A percentile compares a stretch with the other conserved stretches of the same genome.
These are phyloP conservation scores for Geranium incanum DNA, from an alignment of 441 rosid species.

Conservation along the genomic window DNA sequence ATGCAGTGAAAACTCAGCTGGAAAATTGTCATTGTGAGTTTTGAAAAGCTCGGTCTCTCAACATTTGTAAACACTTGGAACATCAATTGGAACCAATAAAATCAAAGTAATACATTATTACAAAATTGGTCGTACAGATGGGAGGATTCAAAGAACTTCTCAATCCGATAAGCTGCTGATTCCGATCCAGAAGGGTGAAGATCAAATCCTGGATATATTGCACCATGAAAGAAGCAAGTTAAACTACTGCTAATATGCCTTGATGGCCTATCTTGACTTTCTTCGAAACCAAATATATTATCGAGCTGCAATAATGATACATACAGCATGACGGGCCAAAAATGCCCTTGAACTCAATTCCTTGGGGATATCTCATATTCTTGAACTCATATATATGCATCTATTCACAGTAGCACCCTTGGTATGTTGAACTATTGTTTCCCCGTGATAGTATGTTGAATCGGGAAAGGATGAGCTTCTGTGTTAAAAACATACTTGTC, in stretches of 20 bases:
- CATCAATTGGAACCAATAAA: slow-evolving; percentile 24
- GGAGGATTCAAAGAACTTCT: slow-evolving; percentile 9
- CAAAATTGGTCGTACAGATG: slow-evolving; percentile 18
- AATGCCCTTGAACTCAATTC: slow-evolving; percentile 10
- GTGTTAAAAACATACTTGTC: slow-evolving; percentile 82
- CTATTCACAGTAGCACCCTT: slow-evolving; percentile 14
- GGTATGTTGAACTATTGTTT: slow-evolving; percentile 12
- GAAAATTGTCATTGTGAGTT: too few species aligned
- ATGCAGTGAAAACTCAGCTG: too few species aligned
- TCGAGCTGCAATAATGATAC: slow-evolving; percentile 11
- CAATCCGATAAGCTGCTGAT: slow-evolving; percentile 16
- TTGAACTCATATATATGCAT: slow-evolving; percentile 13
- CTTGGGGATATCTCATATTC: neutral
- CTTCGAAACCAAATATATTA: slow-evolving; percentile 17
- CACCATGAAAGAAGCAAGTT: neutral
- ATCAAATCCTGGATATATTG: slow-evolving; percentile 5
- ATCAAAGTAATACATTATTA: slow-evolving; percentile 16
- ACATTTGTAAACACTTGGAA: slow-evolving; percentile 9
- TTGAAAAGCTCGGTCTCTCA: too few species aligned
- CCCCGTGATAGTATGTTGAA: slow-evolving; percentile 30
- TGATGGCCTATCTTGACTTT: slow-evolving; percentile 13
- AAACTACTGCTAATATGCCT: slow-evolving; percentile 12
- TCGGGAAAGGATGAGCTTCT: slow-evolving; percentile 89
- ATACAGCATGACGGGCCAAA: slow-evolving; percentile 11
- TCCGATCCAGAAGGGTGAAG: neutral